Conservation (phyloP, 78 protist species). For the Bigelowiella natans region DNA sequence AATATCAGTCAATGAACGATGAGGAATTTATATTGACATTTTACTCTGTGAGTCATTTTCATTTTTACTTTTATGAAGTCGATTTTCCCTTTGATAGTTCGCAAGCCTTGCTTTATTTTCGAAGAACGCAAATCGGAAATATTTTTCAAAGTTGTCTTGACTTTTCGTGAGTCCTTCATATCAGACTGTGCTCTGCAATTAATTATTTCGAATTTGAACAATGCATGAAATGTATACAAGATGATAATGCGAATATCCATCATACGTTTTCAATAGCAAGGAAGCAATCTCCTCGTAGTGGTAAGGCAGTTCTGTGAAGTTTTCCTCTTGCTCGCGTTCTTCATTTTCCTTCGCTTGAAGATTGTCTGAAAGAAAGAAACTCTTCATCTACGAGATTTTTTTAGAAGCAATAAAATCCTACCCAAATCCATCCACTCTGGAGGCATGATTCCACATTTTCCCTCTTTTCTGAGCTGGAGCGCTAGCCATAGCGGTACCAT, state of each 20-base stretch:
- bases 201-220: neutral
- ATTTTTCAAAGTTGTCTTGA: neutral
- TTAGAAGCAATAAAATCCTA: too few relatives aligned
- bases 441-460: neutral
- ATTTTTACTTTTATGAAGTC: neutral
- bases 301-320: neutral
- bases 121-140: neutral
- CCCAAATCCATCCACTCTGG: neutral
- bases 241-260: neutral
- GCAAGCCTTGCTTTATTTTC: neutral
- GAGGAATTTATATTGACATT: neutral
- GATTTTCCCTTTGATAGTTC: neutral
- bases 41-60: neutral
- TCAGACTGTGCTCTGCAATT: neutral
- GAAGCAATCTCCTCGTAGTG: neutral
- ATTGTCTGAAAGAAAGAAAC: neutral
- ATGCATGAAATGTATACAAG: neutral
- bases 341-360: neutral
- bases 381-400: too few relatives aligned
- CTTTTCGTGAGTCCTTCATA: neutral
- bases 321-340: neutral
- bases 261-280: neutral
- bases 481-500: neutral
- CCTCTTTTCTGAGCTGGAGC: neutral
- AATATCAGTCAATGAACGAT: neutral